Evolutionary conservation across 495 filamentous ascomycete species (phyloP).

Genomic region (Delitschia confertaspora): DNA sequence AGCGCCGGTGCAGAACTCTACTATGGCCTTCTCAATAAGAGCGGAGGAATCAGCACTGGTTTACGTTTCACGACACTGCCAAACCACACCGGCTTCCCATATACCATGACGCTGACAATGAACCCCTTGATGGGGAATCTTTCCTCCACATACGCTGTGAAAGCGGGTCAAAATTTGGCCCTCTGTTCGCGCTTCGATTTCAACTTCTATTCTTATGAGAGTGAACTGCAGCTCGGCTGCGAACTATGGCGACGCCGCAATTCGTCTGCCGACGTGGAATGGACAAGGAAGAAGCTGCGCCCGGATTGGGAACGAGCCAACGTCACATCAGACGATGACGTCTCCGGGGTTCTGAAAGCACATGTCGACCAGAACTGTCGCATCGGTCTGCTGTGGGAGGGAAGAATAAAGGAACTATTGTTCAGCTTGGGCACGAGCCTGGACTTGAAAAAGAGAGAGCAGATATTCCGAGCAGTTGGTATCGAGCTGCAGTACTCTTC

Average conservation of each 20-base stretch:
- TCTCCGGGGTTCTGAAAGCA: constrained; percentile 82
- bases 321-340: constrained; percentile 44
- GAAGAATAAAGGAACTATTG: constrained; percentile 80
- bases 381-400: constrained; percentile 86
- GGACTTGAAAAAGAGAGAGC: constrained; percentile 59
- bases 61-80: constrained; percentile 85
- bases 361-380: constrained; percentile 76
- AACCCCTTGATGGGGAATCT: constrained; percentile 91
- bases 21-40: constrained; percentile 85
- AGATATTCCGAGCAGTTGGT: constrained; percentile 67
- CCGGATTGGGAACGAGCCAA: constrained; percentile 27
- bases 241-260: constrained; percentile 72
- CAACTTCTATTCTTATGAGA: constrained; percentile 97
- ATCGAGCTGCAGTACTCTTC: constrained; percentile 89
- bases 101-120: constrained; percentile 71
- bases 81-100: constrained; percentile 73
- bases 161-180: constrained; percentile 68
- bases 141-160: constrained; percentile 79
- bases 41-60: constrained; percentile 73
- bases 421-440: constrained; percentile 79
- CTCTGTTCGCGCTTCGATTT: constrained; percentile 89
- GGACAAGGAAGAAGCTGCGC: constrained; percentile 29
- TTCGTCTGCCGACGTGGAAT: constrained; percentile 37
- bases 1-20: constrained; percentile 78
- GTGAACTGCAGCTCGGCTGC: constrained; percentile 78